phyloP scores from a whole-genome alignment of 1,284 basidiomycete species.

The Apiotrichum akiyoshidainum region DNA sequence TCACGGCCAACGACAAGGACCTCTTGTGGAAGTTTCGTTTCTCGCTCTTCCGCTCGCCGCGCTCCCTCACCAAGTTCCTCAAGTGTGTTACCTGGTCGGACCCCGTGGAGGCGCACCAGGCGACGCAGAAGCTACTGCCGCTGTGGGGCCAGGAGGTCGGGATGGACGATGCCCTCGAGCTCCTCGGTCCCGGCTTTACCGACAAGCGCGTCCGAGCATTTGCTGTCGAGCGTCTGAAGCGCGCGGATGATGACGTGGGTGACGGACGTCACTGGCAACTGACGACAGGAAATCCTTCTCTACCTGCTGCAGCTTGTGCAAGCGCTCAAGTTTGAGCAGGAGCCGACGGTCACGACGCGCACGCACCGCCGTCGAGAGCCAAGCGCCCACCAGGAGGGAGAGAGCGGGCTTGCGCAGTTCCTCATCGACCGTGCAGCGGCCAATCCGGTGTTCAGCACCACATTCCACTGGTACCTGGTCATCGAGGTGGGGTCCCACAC shows the following conservation, averaged over 20 bases:
- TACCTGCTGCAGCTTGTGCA: constrained; percentile 97
- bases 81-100: constrained; percentile 98
- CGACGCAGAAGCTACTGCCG: constrained; percentile 90
- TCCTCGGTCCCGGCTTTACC: constrained; percentile 85
- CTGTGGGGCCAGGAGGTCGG: constrained; percentile 93
- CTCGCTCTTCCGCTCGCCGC: constrained; percentile 70
- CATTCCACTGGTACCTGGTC: constrained; percentile 95
- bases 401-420: constrained; percentile 84
- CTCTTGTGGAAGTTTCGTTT: constrained; percentile 98
- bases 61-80: constrained; percentile 93
- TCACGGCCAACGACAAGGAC: constrained; percentile 91
- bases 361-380: constrained; percentile 56
- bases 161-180: constrained; percentile 90
- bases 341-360: constrained; percentile 36
- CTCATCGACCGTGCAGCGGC: constrained; percentile 78
- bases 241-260: constrained; percentile 89
- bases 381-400: constrained; percentile 52
- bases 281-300: constrained; percentile 73
- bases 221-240: constrained; percentile 82
- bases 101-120: constrained; percentile 92
- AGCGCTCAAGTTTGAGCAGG: constrained; percentile 83
- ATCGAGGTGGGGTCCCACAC: constrained; percentile 77
- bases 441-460: constrained; percentile 81
- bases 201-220: constrained; percentile 90
- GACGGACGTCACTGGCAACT: neutral